phyloP scores from a whole-genome alignment of 2,329 filamentous ascomycete genomes.

The Myriosclerotinia duriaeana region DNA sequence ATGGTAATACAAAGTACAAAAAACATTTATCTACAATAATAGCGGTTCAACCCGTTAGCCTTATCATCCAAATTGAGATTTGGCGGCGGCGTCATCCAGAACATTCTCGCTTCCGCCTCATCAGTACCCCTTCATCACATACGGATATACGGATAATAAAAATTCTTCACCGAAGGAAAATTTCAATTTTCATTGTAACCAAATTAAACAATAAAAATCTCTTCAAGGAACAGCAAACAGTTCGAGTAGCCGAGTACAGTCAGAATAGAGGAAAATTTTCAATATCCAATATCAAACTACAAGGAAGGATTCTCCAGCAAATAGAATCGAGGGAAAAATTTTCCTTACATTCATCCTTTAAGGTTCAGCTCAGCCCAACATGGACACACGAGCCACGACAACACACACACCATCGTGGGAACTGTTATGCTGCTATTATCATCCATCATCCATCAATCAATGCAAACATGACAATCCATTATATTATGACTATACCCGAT shows the following conservation, averaged over 20 bases:
- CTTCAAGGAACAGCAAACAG: not conserved
- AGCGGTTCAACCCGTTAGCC: not conserved
- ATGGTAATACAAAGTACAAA: not conserved
- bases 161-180: slow-evolving; percentile 6
- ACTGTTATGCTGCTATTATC: slow-evolving; percentile 6
- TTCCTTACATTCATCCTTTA: not conserved
- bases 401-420: slow-evolving; percentile 1
- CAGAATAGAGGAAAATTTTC: slow-evolving; percentile 9
- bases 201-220: not conserved
- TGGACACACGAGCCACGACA: slow-evolving; percentile 19
- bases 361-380: slow-evolving; percentile 20
- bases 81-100: slow-evolving; percentile 20
- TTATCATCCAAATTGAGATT: slow-evolving; percentile 8
- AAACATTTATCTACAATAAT: not conserved
- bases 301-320: slow-evolving; percentile 13
- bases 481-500: slow-evolving; percentile 11
- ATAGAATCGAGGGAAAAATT: not conserved
- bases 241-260: not conserved
- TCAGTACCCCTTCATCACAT: slow-evolving; percentile 4
- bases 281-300: not conserved
- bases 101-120: slow-evolving; percentile 18
- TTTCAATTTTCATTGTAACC: not conserved
- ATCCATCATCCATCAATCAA: not conserved
- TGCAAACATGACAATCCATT: slow-evolving; percentile 10
- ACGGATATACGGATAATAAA: slow-evolving; percentile 6